phyloP scores from a whole-genome alignment of 2,329 filamentous ascomycete genomes.

The Leptographium wingfieldii region DNA sequence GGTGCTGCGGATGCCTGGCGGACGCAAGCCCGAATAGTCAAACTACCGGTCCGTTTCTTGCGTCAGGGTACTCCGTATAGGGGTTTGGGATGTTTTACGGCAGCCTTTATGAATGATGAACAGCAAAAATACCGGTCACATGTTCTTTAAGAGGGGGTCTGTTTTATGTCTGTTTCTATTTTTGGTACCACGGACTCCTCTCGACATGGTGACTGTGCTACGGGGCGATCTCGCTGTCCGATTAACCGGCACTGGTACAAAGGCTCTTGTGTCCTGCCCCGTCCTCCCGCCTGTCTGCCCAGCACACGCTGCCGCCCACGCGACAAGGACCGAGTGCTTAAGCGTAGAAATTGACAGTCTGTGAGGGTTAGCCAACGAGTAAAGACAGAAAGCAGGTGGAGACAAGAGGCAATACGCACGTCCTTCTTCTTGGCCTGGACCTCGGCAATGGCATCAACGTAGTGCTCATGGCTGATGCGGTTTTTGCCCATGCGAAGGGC shows the following conservation, averaged over 20 bases:
- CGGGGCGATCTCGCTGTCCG: not conserved
- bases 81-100: not conserved
- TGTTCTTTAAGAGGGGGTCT: not conserved
- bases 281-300: not conserved
- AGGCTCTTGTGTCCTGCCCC: not conserved
- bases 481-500: slow-evolving; percentile 85
- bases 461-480: slow-evolving; percentile 97
- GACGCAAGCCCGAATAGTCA: not conserved
- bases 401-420: slow-evolving; percentile 27
- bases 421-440: slow-evolving; percentile 96
- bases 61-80: not conserved
- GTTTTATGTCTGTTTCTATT: not conserved
- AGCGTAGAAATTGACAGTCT: slow-evolving; percentile 48
- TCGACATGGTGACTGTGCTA: not conserved
- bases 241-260: not conserved
- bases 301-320: not conserved
- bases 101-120: not conserved
- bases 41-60: not conserved
- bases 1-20: not conserved
- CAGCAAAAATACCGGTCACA: not conserved
- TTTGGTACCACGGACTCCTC: not conserved
- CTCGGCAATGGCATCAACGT: slow-evolving; percentile 95
- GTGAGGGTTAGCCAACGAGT: not conserved
- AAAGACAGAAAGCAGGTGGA: slow-evolving; percentile 8
- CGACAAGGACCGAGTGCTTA: slow-evolving; percentile 17